Conservation (phyloP, 768 basidiomycete species). For the Grammothele lineata region DNA sequence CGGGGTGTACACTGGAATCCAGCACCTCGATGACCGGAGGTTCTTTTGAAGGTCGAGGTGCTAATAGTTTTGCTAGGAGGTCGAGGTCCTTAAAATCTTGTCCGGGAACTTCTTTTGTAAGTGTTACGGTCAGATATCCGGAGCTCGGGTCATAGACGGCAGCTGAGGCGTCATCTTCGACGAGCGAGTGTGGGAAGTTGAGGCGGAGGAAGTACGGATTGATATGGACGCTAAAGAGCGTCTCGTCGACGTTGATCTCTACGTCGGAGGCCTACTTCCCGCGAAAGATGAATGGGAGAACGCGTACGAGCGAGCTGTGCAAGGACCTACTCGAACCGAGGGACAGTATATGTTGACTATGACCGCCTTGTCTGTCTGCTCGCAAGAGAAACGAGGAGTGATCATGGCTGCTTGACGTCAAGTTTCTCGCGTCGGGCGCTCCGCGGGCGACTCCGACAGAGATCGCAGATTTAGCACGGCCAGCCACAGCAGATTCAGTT, state of each 20-base stretch:
- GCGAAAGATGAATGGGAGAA: neutral
- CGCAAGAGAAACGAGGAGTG: conserved; percentile 36
- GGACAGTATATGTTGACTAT: conserved; percentile 32
- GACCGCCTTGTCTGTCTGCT: conserved; percentile 29
- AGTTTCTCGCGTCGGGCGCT: neutral
- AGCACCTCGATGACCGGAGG: conserved; percentile 56
- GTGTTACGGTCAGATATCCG: conserved; percentile 72
- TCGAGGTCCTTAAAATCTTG: conserved; percentile 76
- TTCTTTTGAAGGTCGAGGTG: conserved; percentile 47
- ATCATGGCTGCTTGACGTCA: conserved; percentile 29
- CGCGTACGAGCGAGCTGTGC: conserved; percentile 19
- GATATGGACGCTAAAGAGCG: conserved; percentile 67
- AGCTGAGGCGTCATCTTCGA: conserved; percentile 64
- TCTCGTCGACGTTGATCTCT: conserved; percentile 72
- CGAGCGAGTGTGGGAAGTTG: conserved; percentile 61
- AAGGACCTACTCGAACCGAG: conserved; percentile 29
- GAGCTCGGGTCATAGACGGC: conserved; percentile 73
- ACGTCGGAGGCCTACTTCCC: conserved; percentile 70
- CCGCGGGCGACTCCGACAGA: neutral
- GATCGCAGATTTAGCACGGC: no score
- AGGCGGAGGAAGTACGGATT: conserved; percentile 84
- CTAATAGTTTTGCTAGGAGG: conserved; percentile 71
- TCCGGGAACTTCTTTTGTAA: conserved; percentile 65
- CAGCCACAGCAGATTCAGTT: no score
- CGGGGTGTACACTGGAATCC: conserved; percentile 20